Evolutionary conservation across 768 basidiomycete genomes (phyloP).

Genomic region (Cystofilobasidium macerans): DNA sequence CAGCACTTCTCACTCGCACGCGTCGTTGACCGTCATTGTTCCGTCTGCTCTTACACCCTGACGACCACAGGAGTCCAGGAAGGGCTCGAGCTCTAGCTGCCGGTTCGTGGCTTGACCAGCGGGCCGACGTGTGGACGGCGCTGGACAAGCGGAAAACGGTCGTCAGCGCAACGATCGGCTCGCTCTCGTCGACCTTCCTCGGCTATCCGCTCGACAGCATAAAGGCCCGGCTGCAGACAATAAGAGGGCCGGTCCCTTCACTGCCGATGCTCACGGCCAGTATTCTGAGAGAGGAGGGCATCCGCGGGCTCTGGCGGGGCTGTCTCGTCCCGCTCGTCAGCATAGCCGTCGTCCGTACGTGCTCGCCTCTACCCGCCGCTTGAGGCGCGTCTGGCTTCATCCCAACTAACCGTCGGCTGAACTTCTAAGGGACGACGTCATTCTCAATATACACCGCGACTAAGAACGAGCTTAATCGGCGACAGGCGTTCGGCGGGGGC

Average conservation of each 20-base stretch:
- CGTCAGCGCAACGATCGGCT: constrained; percentile 79
- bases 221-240: constrained; percentile 43
- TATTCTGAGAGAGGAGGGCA: constrained; percentile 62
- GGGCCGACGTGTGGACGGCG: constrained; percentile 2
- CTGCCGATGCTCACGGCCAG: constrained; percentile 29
- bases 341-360: constrained; percentile 90
- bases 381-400: constrained; percentile 18
- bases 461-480: background rate
- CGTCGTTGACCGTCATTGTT: background rate
- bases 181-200: constrained; percentile 81
- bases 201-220: constrained; percentile 93
- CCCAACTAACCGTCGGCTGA: constrained; percentile 11
- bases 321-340: constrained; percentile 76
- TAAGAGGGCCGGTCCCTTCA: background rate
- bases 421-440: constrained; percentile 60
- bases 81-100: constrained; percentile 19
- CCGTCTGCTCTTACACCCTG: background rate
- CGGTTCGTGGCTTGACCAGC: background rate
- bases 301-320: constrained; percentile 40
- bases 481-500: background rate
- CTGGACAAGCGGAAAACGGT: constrained; percentile 39
- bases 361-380: constrained; percentile 12
- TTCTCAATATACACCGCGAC: constrained; percentile 83
- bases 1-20: no score
- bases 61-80: no score